Evolutionary conservation across 257 asterid genomes (phyloP), one percentile per base, ranked within the genome.

Genomic region (Nemophila menziesii): DNA sequence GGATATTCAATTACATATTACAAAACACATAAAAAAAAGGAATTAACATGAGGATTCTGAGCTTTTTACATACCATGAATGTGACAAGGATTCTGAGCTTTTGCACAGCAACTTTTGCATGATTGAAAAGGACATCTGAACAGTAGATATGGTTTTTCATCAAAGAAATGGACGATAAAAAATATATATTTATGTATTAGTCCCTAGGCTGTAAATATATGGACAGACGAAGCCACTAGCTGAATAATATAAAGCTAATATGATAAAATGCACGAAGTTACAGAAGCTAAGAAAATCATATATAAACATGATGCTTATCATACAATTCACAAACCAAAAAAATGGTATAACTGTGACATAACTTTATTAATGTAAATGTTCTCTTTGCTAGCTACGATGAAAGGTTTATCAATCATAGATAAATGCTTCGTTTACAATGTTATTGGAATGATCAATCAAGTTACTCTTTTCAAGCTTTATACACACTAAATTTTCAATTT

Each of bases 81-180:
- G 63, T 78, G 93, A 59, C 98, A 84, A 14, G 96, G 96, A 70
- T 89, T 89, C 68, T 89, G 94, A 45, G 98, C 96, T 57, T 84
- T 82, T 3, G 98, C 83, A 20, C 96, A 89, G 70, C 94, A 84
- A 49, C 62, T 82, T 71, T 84, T 89, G 89, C 98, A 89, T 13
- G 96, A 89, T 50, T 81, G 94, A 59, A 57, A 90, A 0, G 96
- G 99, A 56, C 99, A 90, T 77, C 99, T 90, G 83, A 66, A 60
- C 29, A 49, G 47, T 26, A 22, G 43, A 64, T 61, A 16, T 38
- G 24, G 11, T n/a, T n/a, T n/a, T 5, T 51, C 42, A 50, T 52
- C 52, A 69, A 48, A 19, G 51, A 15, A 33, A 15, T 3, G 39
- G 22, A 36, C 15, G 8, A 13, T 7, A 3, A 39, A 5, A 39